These are phyloP conservation scores for Nigrospora sphaerica DNA, from an alignment of 2,329 filamentous ascomycete species.

Conservation along the genomic window DNA sequence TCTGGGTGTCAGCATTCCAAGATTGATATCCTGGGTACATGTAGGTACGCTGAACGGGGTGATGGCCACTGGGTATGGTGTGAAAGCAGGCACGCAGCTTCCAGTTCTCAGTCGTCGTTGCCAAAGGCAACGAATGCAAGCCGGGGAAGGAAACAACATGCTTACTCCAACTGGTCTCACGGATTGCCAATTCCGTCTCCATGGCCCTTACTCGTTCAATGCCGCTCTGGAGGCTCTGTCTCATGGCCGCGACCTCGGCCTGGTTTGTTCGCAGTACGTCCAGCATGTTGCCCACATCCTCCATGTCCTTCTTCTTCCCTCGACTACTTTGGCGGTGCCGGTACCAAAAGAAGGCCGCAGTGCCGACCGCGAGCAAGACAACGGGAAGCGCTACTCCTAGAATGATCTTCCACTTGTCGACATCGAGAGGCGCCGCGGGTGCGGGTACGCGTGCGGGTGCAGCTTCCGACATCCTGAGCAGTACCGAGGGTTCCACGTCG, in stretches of 20 bases:
- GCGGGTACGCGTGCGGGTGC: not conserved
- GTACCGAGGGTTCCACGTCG: not conserved
- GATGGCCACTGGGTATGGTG: too few relatives aligned
- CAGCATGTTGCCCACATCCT: constrained; percentile 3
- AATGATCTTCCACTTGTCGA: constrained; percentile 1
- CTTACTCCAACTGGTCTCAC: constrained; percentile 3
- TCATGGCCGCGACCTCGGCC: not conserved
- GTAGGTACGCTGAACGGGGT: too few relatives aligned
- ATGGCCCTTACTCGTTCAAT: constrained; percentile 1
- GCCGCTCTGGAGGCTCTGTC: not conserved
- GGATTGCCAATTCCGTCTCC: not conserved
- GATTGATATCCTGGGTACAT: too few relatives aligned
- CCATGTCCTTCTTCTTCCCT: not conserved
- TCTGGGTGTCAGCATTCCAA: too few relatives aligned
- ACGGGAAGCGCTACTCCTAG: not conserved
- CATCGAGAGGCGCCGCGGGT: not conserved
- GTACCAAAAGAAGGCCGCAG: not conserved
- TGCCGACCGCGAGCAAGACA: not conserved
- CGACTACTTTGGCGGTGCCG: not conserved
- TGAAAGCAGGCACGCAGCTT: too few relatives aligned
- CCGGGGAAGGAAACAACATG: too few relatives aligned
- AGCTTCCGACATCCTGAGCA: not conserved
- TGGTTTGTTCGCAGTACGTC: not conserved
- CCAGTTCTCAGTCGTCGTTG: too few relatives aligned
- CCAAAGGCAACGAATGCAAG: too few relatives aligned